phyloP scores from a whole-genome alignment of 805 yeast genomes.

The Zygosaccharomyces pseudorouxii region DNA sequence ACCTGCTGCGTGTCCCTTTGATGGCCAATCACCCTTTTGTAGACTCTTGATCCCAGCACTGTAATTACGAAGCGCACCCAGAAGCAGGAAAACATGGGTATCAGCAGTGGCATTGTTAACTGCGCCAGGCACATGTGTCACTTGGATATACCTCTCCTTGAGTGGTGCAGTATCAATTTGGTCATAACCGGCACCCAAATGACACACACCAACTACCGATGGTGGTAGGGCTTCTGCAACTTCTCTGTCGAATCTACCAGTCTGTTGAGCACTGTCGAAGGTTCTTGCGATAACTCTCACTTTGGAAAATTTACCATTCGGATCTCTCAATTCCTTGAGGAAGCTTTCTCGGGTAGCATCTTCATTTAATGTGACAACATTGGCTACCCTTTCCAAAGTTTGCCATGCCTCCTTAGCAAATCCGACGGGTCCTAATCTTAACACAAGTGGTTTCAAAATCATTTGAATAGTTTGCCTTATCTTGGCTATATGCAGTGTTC shows the following conservation, averaged over 20 bases:
- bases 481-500: not conserved
- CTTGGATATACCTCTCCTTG: conserved; percentile 49
- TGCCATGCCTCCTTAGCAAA: conserved; percentile 67
- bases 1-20: conserved; percentile 54
- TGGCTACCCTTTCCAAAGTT: conserved; percentile 43
- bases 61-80: conserved; percentile 65
- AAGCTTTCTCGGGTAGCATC: conserved; percentile 38
- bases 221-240: conserved; percentile 51
- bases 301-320: conserved; percentile 31
- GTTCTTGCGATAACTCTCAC: conserved; percentile 46
- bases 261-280: conserved; percentile 44
- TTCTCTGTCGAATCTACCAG: conserved; percentile 66
- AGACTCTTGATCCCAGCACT: conserved; percentile 53
- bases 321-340: conserved; percentile 30
- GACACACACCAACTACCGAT: conserved; percentile 49
- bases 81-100: conserved; percentile 57
- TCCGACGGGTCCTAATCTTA: conserved; percentile 57
- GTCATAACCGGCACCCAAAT: conserved; percentile 75
- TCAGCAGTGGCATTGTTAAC: conserved; percentile 72
- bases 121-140: conserved; percentile 61
- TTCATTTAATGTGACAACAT: conserved; percentile 45
- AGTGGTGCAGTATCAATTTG: conserved; percentile 58
- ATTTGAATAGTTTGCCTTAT: conserved; percentile 4
- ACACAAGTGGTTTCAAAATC: conserved; percentile 48
- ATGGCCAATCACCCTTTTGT: conserved; percentile 59